Base-by-base conservation (phyloP, 176 grass and related monocot species). In the Avena sativa region DNA sequence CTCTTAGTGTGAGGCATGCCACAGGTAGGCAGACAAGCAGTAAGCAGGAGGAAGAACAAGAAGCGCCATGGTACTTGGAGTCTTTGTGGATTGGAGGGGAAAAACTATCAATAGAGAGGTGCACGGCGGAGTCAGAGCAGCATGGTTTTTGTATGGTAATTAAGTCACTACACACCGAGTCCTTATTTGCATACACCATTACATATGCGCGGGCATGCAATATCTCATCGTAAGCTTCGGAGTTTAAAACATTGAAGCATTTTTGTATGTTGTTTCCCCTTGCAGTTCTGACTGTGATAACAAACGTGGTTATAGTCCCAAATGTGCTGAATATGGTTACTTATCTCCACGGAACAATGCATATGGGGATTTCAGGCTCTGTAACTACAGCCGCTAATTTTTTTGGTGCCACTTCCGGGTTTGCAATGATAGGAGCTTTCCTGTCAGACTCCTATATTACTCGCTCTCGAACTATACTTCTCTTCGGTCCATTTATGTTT, bases 91-190 rank as follows among this genome's bases (percentile, higher is more conserved):
- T 67, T 97, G 92, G 92, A 89, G 84, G 80, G 90, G 90, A 79
- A 92, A 58, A 21, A 88, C 81, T 13, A 78, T 94, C 19, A 72
- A 89, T 10, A 81, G 67, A 52, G 34, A 85, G 78, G 83, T 79
- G 58, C 94, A 97, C 68, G 94, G 94, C 30, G 90, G 94, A 67
- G 80, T 93, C 53, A 82, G 71, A 90, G 87, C 92, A 67, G 81
- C 90, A 51, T 87, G 79, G 78, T 94, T 97, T 77, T 26, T 94
- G 1, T 55, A 92, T n/a, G 70, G 94, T 97, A 88, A 66, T 66
- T 32, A 66, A 97, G 91, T 88, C 30, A 63, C 30, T 82, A 71
- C 10, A 46, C 1, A n/a, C 51, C 72, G 16, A 67, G 49, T 91
- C 30, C 53, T 72, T 79, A 49, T 60, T 75, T 62, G 6, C 69